Base-by-base conservation (phyloP, 2,329 filamentous ascomycete species). In the Hymenotorrendiella dingleyae region DNA sequence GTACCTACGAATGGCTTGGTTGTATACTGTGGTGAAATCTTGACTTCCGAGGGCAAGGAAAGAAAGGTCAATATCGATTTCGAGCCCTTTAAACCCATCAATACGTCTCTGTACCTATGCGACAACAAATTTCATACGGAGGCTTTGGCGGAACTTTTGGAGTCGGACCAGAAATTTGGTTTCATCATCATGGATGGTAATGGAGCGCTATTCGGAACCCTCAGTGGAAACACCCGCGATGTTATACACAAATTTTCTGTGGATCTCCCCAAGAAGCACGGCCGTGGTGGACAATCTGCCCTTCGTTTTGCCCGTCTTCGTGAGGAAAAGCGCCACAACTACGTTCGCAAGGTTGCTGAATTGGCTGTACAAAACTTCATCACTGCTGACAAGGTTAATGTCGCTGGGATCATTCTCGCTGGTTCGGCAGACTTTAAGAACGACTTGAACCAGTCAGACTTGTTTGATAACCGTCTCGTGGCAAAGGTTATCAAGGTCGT, bases 121-220 rank as follows among this genome's bases (percentile, higher is more conserved):
- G 93, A 98, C 80, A 98, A 98, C 77, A 98, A 98, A 65, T 98
- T 98, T 70, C 93, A 98, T 66, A 98, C 93, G 45, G 93, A 98
- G 69, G 91, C 93, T 14, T 73, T 98, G 54, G 93, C 90, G 54
- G 93, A 98, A 72, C 79, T 98, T 61, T 83, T 98, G 54, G 93
- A 98, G 71, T 96, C 91, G 14, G 93, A 98, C 66, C 93, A 97
- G 70, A 96, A 94, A 70, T 98, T 98, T 59, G 93, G 93, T 42
- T 98, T 98, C 72, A 98, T 98, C 67, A 84, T 98, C 71, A 98
- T 98, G 93, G 93, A 98, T 64, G 93, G 93, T 72, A 98, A 98
- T 69, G 94, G 93, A 59, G 87, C 93, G 32, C 81, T 98, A 22
- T 98, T 98, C 57, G 93, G 93, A 59, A 98, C 93, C 1, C 76